Percentiles rank a stretch among this genome's conserved stretches.
phyloP scores from a whole-genome alignment of 257 asterid genomes.

The Nicotiana attenuata region DNA sequence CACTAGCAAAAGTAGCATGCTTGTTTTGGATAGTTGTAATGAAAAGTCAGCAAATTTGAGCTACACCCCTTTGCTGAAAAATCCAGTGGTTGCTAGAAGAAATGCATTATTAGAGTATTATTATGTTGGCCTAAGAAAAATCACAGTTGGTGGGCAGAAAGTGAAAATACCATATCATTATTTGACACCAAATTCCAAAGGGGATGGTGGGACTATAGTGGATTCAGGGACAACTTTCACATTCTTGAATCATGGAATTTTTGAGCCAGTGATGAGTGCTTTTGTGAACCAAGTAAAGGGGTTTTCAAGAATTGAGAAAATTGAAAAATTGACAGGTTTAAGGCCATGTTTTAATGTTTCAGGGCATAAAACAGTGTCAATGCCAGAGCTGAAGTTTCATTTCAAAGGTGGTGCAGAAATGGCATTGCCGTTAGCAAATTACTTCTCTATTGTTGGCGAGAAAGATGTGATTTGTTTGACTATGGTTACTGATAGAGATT shows the following conservation, averaged over 20 bases:
- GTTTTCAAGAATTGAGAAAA: constrained; percentile 35
- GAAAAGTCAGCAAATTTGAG: constrained; percentile 29
- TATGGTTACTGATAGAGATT: constrained; percentile 39
- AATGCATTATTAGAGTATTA: constrained; percentile 42
- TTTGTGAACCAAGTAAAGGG: constrained; percentile 41
- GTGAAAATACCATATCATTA: constrained; percentile 41
- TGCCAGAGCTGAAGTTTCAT: constrained; percentile 64
- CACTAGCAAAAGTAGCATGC: constrained; percentile 35
- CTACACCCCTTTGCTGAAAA: constrained; percentile 48
- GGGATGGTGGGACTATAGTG: constrained; percentile 78
- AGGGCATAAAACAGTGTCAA: constrained; percentile 21
- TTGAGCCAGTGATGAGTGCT: constrained; percentile 32
- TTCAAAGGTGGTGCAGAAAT: constrained; percentile 78
- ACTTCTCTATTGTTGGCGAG: constrained; percentile 42
- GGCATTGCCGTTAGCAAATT: constrained; percentile 64
- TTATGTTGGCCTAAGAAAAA: constrained; percentile 49
- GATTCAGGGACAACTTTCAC: constrained; percentile 87
- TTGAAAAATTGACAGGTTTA: constrained; percentile 53
- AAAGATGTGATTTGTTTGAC: constrained; percentile 47
- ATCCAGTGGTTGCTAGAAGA: constrained; percentile 29
- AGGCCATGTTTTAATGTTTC: constrained; percentile 67
- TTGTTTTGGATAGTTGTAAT: constrained; percentile 41
- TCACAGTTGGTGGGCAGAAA: constrained; percentile 59
- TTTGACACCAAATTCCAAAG: constrained; percentile 39
- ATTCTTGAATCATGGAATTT: constrained; percentile 39